Evolutionary conservation across 768 basidiomycete species (phyloP), one percentile per base, ranked within the genome.

Genomic region (Trametes villosa): DNA sequence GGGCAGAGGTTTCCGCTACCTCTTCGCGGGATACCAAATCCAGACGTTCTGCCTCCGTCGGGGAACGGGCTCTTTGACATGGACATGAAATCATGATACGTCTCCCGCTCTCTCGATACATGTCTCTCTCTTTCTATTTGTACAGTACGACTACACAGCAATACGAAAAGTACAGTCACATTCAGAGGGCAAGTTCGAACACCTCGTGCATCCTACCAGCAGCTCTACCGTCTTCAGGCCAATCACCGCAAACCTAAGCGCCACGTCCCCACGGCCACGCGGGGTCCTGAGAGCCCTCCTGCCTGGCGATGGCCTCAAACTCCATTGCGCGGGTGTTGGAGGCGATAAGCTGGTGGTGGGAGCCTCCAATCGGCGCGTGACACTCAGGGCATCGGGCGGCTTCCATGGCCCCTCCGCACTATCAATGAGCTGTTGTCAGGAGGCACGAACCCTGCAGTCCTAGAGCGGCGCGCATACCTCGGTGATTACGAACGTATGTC

Each of bases 391-490:
- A 88, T 9, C 27, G 65, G 5, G 80, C 69, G 1, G 44, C 59
- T 64, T 82, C 20, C 76, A 77, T 81, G 0, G 85, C 86, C 1
- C 84, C 84, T 18, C 86, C 86, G 52, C 86, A 88, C 85, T 87
- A 58, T 15, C 2, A 42, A 7, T 50, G 40, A 22, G 12, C 0
- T 18, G 8, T 56, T 15, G 36, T 38, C 15, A 4, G 4, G 12
- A 15, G 34, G 13, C n/a, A 15, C n/a, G 4, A 12, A 38, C n/a
- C 4, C 4, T 38, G n/a, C 12, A 38, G 4, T 4, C 36, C 5
- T 38, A 3, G 20, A 12, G 36, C 8, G 29, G 12, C n/a, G n/a
- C n/a, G 64, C 75, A 29, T 57, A 87, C 84, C 69, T 87, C 81
- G 0, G 68, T 72, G 33, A 89, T 87, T 2, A 85, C 81, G 56